Evolutionary conservation across 1,284 basidiomycete genomes (phyloP).

Genomic region (Rhodotorula glutinis): DNA sequence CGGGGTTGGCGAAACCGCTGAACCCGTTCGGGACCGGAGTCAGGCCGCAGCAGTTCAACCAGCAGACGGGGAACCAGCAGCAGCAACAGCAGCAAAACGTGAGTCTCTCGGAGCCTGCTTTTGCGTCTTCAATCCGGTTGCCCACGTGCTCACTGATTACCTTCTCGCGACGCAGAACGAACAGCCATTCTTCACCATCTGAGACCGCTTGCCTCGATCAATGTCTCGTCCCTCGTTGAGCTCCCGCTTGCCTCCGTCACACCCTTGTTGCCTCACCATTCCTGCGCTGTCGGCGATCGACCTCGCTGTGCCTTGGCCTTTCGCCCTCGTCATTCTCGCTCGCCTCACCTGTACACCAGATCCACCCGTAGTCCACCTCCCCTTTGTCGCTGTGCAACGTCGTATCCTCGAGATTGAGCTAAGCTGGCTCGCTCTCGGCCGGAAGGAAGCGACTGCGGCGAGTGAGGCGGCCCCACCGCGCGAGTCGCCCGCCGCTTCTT

Average conservation of each 20-base stretch:
- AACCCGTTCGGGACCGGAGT: constrained; percentile 29
- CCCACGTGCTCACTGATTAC: neutral
- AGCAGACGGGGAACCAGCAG: constrained; percentile 30
- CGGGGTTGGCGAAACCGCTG: constrained; percentile 29
- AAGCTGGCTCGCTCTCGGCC: no score
- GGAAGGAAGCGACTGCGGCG: no score
- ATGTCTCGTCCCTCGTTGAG: neutral
- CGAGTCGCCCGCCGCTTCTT: no score
- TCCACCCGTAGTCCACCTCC: no score
- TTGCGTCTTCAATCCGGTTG: neutral
- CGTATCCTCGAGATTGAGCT: no score
- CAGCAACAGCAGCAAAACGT: constrained; percentile 32
- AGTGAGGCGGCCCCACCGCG: no score
- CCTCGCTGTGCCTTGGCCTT: no score
- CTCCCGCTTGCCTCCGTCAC: neutral
- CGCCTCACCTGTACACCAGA: no score
- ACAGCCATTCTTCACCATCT: constrained; percentile 33
- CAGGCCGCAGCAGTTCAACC: constrained; percentile 29
- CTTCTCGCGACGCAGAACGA: constrained; percentile 7
- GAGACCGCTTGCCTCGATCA: constrained; percentile 18
- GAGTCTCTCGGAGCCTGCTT: neutral
- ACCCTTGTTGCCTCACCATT: neutral
- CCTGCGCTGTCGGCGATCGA: neutral
- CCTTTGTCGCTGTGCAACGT: no score
- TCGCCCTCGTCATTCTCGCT: neutral